Base-by-base conservation (phyloP, 768 basidiomycete species). In the Boletus subparvulus region DNA sequence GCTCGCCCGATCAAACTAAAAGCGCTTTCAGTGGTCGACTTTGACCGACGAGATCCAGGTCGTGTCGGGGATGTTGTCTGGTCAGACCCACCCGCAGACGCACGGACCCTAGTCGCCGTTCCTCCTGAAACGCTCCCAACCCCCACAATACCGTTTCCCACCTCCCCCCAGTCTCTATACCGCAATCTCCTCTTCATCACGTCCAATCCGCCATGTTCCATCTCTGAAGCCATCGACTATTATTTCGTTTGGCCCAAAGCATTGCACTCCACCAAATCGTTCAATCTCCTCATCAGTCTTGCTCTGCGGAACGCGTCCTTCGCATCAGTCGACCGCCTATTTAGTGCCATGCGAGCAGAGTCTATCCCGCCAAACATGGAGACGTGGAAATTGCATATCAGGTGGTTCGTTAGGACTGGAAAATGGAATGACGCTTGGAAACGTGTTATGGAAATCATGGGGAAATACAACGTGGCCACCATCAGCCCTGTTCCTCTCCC, bases 391-490 rank as follows among this genome's bases (percentile, higher is more conserved):
- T 69, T 89, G 39, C 74, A 76, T 54, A 77, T 81, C 58, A 80
- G 88, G 19, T 81, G 78, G 74, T 69, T 86, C 50, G 74, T 89
- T 44, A 75, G 78, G 45, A 74, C 75, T 4, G 86, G 83, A 9
- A 69, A 66, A 42, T 89, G 87, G 86, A 67, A 77, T 12, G 68
- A 75, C 24, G 88, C 86, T 21, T 88, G 85, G 84, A 61, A 62
- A 14, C 73, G 75, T 47, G 73, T 77, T 28, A 63, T 71, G 60
- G 48, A 65, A 44, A 58, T 69, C 32, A 54, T 61, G 2, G 39
- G 50, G 24, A 46, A 55, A 54, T 59, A 36, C 30, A 49, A 40
- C 28, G 44, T 54, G 55, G 30, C 62, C 30, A 40, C 56, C 26
- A 42, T 9, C 28, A 58, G 56, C 8, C 42, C 56, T 32, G 70